phyloP scores from a whole-genome alignment of 2,329 filamentous ascomycete species.

The Colletotrichum echinochloae region DNA sequence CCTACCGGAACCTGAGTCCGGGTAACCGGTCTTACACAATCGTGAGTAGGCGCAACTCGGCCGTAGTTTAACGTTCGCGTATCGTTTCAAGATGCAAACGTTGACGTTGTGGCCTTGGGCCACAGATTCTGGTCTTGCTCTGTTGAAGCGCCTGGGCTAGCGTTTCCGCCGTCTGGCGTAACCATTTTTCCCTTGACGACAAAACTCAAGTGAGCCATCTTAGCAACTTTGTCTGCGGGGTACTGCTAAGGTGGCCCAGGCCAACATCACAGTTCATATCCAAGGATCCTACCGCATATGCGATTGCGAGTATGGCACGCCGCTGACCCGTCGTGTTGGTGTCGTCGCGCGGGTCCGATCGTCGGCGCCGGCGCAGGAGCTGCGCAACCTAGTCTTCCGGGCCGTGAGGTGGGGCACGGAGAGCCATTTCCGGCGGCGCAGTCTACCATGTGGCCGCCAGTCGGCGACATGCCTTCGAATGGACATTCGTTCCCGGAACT shows the following conservation, averaged over 20 bases:
- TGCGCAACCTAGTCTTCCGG: neutral
- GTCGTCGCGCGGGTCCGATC: neutral
- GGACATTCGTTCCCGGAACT: neutral
- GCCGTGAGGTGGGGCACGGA: neutral
- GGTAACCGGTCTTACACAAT: too few relatives aligned
- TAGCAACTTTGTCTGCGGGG: neutral
- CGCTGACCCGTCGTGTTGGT: neutral
- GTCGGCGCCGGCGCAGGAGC: neutral
- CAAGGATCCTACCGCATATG: neutral
- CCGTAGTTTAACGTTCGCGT: neutral
- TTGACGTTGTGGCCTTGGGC: neutral
- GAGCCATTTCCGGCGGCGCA: neutral
- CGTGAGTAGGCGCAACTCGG: neutral
- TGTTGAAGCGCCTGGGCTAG: neutral
- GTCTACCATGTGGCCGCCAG: neutral
- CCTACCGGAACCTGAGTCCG: neutral
- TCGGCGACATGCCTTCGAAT: neutral
- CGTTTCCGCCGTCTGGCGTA: neutral
- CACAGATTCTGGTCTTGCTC: neutral
- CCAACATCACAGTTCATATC: neutral
- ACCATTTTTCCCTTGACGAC: neutral
- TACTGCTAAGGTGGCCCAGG: neutral
- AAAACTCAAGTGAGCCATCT: too few relatives aligned
- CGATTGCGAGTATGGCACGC: neutral
- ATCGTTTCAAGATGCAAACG: neutral